Conservation (phyloP, 768 basidiomycete species). For the Boletus barrowsii region DNA sequence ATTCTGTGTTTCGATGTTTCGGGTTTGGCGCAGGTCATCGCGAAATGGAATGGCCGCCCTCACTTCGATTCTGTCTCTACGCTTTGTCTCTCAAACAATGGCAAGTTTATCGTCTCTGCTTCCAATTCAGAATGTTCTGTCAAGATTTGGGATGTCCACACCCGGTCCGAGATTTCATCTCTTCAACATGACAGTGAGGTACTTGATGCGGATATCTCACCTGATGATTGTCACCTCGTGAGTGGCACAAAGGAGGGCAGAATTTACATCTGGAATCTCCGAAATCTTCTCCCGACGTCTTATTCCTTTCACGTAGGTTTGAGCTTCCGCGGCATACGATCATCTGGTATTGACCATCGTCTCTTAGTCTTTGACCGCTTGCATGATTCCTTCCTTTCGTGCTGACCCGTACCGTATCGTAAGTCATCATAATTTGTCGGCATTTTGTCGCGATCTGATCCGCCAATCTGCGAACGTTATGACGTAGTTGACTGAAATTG, state of each 20-base stretch:
- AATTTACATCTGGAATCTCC: slow-evolving; percentile 16
- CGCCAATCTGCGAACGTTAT: neutral
- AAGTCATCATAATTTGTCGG: neutral
- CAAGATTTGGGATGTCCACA: slow-evolving; percentile 18
- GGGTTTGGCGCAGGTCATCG: neutral
- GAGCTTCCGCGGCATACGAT: neutral
- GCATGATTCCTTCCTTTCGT: neutral
- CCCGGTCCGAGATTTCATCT: slow-evolving; percentile 1
- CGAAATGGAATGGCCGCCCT: slow-evolving; percentile 8
- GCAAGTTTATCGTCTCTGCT: slow-evolving; percentile 20
- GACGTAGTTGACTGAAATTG: slow-evolving; percentile 12
- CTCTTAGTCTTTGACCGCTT: slow-evolving; percentile 7
- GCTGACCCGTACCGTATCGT: neutral
- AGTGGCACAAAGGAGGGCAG: slow-evolving; percentile 4
- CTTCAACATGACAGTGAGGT: slow-evolving; percentile 11
- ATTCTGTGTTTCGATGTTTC: slow-evolving; percentile 14
- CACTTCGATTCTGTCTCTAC: slow-evolving; percentile 14
- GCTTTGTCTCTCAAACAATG: slow-evolving; percentile 18
- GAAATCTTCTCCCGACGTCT: neutral
- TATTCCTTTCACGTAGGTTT: slow-evolving; percentile 14
- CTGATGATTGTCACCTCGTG: slow-evolving; percentile 12
- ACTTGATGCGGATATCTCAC: slow-evolving; percentile 11
- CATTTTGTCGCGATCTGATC: slow-evolving; percentile 1
- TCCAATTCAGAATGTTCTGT: slow-evolving; percentile 11
- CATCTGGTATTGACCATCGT: neutral